Evolutionary conservation across 1,284 basidiomycete genomes (phyloP).

Genomic region (Moesziomyces sp.): DNA sequence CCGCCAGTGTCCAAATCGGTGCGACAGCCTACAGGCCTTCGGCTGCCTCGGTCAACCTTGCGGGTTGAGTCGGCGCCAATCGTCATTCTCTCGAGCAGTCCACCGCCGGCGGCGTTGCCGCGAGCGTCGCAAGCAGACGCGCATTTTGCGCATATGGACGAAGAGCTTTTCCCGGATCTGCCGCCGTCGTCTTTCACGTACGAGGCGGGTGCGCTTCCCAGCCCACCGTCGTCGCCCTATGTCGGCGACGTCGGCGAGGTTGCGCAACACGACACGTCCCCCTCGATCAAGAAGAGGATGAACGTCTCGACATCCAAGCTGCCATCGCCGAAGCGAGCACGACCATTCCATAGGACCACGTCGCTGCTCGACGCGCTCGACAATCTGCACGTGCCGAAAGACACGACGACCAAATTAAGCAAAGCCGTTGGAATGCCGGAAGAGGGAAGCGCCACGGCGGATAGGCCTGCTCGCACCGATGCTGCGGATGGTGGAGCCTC

Average conservation of each 20-base stretch:
- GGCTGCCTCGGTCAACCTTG: background rate
- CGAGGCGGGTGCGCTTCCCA: constrained; percentile 13
- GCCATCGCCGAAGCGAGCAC: constrained; percentile 10
- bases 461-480: background rate
- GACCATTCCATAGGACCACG: constrained; percentile 5
- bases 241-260: background rate
- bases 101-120: constrained; percentile 21
- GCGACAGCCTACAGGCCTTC: background rate
- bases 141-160: background rate
- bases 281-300: constrained; percentile 9
- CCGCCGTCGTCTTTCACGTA: constrained; percentile 25
- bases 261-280: constrained; percentile 7
- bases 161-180: background rate
- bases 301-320: background rate
- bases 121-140: constrained; percentile 8
- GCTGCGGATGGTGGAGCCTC: background rate
- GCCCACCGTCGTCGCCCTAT: constrained; percentile 23
- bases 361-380: constrained; percentile 45
- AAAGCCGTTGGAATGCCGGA: background rate
- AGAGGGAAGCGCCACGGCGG: background rate
- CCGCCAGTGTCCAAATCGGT: background rate
- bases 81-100: constrained; percentile 43
- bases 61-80: constrained; percentile 35
- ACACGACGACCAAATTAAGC: background rate
- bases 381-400: constrained; percentile 13